A percentile compares a stretch with the other conserved stretches of the same genome.
These are phyloP conservation scores for Annona squamosa DNA, from an alignment of 164 flowering plant species.

Conservation along the genomic window DNA sequence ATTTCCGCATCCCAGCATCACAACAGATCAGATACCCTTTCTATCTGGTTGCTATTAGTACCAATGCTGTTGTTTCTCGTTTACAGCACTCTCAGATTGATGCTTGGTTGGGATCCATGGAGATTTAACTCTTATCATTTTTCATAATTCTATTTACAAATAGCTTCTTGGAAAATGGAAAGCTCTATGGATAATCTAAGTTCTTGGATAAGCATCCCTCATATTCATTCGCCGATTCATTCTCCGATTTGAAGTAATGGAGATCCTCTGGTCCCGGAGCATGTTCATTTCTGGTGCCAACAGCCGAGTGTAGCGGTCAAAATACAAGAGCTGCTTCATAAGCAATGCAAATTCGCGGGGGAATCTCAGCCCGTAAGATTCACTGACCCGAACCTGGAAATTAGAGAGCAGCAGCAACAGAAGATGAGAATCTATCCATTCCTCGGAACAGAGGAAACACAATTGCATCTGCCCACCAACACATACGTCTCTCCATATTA, in stretches of 20 bases:
- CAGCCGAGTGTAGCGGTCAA: slow-evolving; percentile 86
- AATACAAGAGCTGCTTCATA: slow-evolving; percentile 88
- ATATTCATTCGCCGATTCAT: slow-evolving; percentile 10
- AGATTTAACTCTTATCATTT: too few relatives aligned
- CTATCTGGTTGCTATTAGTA: too few relatives aligned
- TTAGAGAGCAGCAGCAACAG: background rate
- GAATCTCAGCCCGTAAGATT: slow-evolving; percentile 84
- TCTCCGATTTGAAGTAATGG: slow-evolving; percentile 55
- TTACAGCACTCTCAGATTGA: too few relatives aligned
- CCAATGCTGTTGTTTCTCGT: too few relatives aligned
- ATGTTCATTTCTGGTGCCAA: slow-evolving; percentile 87
- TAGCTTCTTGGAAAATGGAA: background rate
- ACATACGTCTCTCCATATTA: background rate
- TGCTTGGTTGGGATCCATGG: too few relatives aligned
- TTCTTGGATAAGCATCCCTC: slow-evolving; percentile 7
- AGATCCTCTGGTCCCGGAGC: slow-evolving; percentile 85
- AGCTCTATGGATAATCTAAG: background rate
- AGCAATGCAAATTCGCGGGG: slow-evolving; percentile 97
- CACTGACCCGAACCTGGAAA: slow-evolving; percentile 77
- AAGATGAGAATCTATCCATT: background rate
- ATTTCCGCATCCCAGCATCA: too few relatives aligned
- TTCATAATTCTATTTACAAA: background rate
- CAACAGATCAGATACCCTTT: too few relatives aligned
- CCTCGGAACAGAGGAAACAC: background rate
- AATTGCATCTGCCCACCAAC: background rate